Base-by-base conservation (phyloP, 2,329 filamentous ascomycete species). In the Tolypocladium ovalisporum region DNA sequence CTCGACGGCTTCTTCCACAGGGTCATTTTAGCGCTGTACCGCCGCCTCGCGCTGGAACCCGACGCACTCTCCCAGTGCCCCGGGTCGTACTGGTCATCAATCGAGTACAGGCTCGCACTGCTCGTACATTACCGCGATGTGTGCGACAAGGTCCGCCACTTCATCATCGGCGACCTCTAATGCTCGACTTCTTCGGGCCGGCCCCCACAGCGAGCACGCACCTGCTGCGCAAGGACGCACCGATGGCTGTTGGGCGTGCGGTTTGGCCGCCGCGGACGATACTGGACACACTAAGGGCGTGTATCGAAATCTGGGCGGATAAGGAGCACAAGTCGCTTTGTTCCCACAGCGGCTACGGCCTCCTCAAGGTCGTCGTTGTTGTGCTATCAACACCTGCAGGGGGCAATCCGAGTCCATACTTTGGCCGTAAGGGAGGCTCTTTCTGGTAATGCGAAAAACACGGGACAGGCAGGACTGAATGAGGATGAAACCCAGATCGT, bases 21-120 rank as follows among this genome's bases (percentile, higher is more conserved):
- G 13, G 52, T 61, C 29, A 54, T 59, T 24, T 53, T 61, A 39
- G 54, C 57, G 9, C 52, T 61, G 6, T 57, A 61, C 37, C 52
- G 59, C 24, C 54, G 54, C 17, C 54, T 57, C 42, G 59, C 59
- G 34, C 59, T 59, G 19, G 47, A 57, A 17, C 42, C 40, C 22
- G 54, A 58, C 19, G 57, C 55, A 6, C 59, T 57, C 4, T 40
- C 29, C 22, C 37, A 44, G 24, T 61, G 56, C 32, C 49, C 57
- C 9, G 40, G 56, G 5, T 61, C 57, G 22, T 61, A 61, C 57
- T 61, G 57, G 59, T 37, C 59, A 22, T 61, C 59, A 2, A 49
- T 61, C 10, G 59, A 61, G 52, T 61, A 53, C 54, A 61, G 59
- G 36, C 55, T 61, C 12, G 59, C 59, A 34, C 58, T 61, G 15